phyloP scores from a whole-genome alignment of 208 protist species.

The Leishmania lainsoni region DNA sequence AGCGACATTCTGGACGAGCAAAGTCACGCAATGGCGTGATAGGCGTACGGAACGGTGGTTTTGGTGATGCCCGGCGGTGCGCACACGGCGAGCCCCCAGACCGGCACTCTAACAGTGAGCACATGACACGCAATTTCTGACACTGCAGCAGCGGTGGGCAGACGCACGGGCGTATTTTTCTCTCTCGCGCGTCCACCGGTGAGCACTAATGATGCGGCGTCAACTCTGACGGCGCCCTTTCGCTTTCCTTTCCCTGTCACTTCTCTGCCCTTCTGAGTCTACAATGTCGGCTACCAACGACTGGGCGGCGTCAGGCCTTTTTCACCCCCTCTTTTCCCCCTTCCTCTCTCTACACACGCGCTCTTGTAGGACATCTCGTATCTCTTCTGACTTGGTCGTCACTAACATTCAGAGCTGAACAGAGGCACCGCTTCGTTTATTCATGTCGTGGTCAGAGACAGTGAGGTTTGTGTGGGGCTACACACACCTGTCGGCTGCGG shows the following conservation, averaged over 20 bases:
- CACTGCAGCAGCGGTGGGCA: not conserved
- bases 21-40: constrained; percentile 7
- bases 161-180: not conserved
- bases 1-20: constrained; percentile 70
- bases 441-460: constrained; percentile 9
- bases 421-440: not conserved
- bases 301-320: not conserved
- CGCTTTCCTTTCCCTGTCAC: not conserved
- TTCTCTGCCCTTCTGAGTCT: not conserved
- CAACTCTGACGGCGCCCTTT: not conserved
- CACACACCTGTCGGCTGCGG: constrained; percentile 39
- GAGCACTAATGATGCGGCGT: not conserved
- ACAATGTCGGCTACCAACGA: not conserved
- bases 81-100: not conserved
- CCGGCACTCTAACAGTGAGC: not conserved
- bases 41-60: not conserved
- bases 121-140: not conserved
- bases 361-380: not conserved
- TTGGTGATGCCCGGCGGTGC: not conserved
- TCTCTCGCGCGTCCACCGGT: not conserved
- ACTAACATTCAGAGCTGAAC: not conserved
- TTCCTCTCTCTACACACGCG: not conserved
- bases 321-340: not conserved
- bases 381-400: not conserved
- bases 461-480: constrained; percentile 25